phyloP scores from a whole-genome alignment of 179 eudicot species.

The Actinidia chinensis region DNA sequence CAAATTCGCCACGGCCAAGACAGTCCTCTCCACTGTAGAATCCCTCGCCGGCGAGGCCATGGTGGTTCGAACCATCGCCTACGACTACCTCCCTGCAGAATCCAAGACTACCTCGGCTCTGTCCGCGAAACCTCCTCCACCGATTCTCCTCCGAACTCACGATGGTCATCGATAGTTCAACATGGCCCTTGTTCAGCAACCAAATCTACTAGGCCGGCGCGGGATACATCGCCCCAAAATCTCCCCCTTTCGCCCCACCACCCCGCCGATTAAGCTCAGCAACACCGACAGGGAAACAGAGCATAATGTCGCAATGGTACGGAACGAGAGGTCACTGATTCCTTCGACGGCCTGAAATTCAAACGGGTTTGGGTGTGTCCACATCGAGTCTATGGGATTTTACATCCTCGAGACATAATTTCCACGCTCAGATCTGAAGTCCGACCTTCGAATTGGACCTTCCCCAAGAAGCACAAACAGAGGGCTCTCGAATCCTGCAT shows the following conservation, averaged over 20 bases:
- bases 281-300: slow-evolving; percentile 35
- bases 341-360: slow-evolving; percentile 39
- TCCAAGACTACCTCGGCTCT: slow-evolving; percentile 38
- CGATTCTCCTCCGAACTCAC: slow-evolving; percentile 38
- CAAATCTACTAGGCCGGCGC: slow-evolving; percentile 52
- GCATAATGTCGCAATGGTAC: slow-evolving; percentile 36
- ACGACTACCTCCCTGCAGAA: slow-evolving; percentile 46
- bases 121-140: slow-evolving; percentile 34
- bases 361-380: slow-evolving; percentile 35
- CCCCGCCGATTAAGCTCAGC: slow-evolving; percentile 40
- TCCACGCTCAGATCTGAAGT: slow-evolving; percentile 35
- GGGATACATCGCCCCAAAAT: slow-evolving; percentile 36
- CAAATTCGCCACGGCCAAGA: slow-evolving; percentile 28
- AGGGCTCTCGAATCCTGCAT: slow-evolving; percentile 40
- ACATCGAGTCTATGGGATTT: slow-evolving; percentile 4
- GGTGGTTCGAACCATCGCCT: slow-evolving; percentile 42
- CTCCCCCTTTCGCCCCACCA: slow-evolving; percentile 25
- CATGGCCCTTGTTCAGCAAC: slow-evolving; percentile 40
- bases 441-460: slow-evolving; percentile 33
- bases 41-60: slow-evolving; percentile 46
- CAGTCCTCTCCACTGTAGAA: slow-evolving; percentile 43
- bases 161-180: slow-evolving; percentile 41
- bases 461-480: slow-evolving; percentile 35
- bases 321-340: slow-evolving; percentile 35
- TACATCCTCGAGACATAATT: slow-evolving; percentile 41